These are phyloP conservation scores for Nakaseomyces delphensis DNA, from an alignment of 1,139 yeast species.

Conservation along the genomic window DNA sequence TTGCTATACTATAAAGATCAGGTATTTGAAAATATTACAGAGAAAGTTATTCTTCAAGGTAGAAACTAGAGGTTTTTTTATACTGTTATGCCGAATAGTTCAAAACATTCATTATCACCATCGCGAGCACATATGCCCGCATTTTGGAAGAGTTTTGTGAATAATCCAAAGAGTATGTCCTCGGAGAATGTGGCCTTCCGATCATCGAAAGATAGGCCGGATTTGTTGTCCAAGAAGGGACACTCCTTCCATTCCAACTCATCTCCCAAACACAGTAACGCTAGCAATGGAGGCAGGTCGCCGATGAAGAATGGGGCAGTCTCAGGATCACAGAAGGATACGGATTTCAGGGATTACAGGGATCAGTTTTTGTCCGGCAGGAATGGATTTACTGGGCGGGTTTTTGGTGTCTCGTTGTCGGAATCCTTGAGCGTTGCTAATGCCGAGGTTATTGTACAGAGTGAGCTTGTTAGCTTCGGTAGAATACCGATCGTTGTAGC, in stretches of 20 bases:
- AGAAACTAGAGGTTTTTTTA: not conserved
- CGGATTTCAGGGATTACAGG: conserved; percentile 18
- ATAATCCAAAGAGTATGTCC: conserved; percentile 28
- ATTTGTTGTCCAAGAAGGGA: not conserved
- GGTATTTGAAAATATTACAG: not conserved
- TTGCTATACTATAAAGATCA: too few relatives aligned
- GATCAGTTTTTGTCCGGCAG: conserved; percentile 26
- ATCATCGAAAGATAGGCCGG: conserved; percentile 9
- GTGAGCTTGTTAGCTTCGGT: conserved; percentile 31
- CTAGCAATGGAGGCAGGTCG: not conserved
- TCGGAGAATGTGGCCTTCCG: conserved; percentile 22
- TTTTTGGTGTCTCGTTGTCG: conserved; percentile 79
- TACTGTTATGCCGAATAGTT: not conserved
- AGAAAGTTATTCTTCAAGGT: not conserved
- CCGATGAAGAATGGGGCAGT: conserved; percentile 3
- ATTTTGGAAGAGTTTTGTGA: conserved; percentile 37
- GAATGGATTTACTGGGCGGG: conserved; percentile 36
- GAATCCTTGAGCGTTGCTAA: conserved; percentile 62
- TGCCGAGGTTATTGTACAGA: conserved; percentile 33
- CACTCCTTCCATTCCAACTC: conserved; percentile 14
- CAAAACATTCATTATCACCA: conserved; percentile 9
- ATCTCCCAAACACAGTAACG: not conserved
- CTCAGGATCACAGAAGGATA: not conserved
- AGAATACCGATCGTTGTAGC: conserved; percentile 60
- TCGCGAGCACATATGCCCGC: conserved; percentile 13